Base-by-base conservation (phyloP, 805 yeast genomes). In the Yarrowia sp. region DNA sequence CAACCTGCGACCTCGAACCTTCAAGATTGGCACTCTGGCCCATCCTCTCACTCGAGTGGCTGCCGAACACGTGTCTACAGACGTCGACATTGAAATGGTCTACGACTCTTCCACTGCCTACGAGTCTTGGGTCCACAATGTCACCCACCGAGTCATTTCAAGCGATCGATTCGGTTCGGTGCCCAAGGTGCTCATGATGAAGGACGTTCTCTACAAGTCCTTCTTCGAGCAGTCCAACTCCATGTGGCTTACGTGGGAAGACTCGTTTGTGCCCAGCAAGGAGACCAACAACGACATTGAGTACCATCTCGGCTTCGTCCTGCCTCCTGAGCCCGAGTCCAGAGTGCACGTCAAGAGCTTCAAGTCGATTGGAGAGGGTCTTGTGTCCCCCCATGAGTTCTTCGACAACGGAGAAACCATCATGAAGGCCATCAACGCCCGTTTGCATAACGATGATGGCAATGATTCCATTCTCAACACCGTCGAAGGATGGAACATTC, bases 31-130 rank as follows among this genome's bases (percentile, higher is more conserved):
- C 1, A 63, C 67, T 1, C 56, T 63, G 2, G 67, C 56, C 2
- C 67, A 63, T 19, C 67, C 67, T 22, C 56, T 63, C 40, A 63
- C 67, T 8, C 67, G 56, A 41, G 56, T 63, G 8, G 67, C 55
- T 11, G 67, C 55, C 11, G 67, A 63, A 5, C 67, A 63, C 7
- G 26, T 15, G 7, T 40, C 55, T 22, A 49, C 43, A 0, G 67
- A 63, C 8, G 40, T 48, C 1, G 46, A 63, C 26, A 48, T 63
- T 11, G 67, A 48, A 22, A 49, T 49, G 56, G 56, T 63, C 26
- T 63, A 63, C 56, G 56, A 49, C 55, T 48, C 55, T 1, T 63
- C 67, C 16, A 63, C 56, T 4, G 65, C 65, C 10, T 49, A 48
- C 40, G 56, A 48, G n/a, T 63, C 67, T 4, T 63, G 67, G 67